Evolutionary conservation across 352 stramenopile species (phyloP), one percentile per base, ranked within the genome.

Genomic region (Phytophthora syringae): DNA sequence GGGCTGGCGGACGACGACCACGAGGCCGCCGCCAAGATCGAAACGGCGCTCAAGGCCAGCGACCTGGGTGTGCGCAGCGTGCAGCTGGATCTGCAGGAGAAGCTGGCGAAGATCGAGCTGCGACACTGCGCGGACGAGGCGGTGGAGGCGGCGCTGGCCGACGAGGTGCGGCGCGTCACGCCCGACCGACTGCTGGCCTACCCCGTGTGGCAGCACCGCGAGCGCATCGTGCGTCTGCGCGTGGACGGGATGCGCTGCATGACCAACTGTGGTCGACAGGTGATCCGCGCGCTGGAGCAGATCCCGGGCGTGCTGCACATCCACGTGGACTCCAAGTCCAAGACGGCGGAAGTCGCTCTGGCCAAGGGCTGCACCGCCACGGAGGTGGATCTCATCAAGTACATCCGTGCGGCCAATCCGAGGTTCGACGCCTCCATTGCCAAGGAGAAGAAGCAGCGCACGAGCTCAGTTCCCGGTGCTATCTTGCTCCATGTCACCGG

Each of bases 171-270:
- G 11, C 63, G 57, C 15, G 68, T 62, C 22, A 89, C 82, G 2
- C 64, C 79, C 2, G 40, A 60, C 2, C 59, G 77, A n/a, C 60
- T 93, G 21, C 63, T 86, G 5, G 86, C 83, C 22, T 95, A 92
- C 52, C 86, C 86, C 1, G 84, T 95, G 62, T 95, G 86, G 86
- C 82, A 93, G 53, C 83, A 93, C 53, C 79, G 83, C 56, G 84
- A 95, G 44, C 86, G 86, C 51, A 88, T 93, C 37, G 84, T 95
- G 50, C 79, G 72, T 37, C 72, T 95, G 25, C 71, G 71, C 25
- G 82, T 96, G 44, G 77, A 93, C 13, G 89, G 89, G 18, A 95
- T 96, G 87, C 84, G 86, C 48, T 96, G 89, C 66, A 94, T 94
- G 83, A 94, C 79, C 22, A 95, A 94, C 67, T 96, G 89, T 53